Conservation (phyloP, 163 green algal genomes). For the Chloromonas sp. region DNA sequence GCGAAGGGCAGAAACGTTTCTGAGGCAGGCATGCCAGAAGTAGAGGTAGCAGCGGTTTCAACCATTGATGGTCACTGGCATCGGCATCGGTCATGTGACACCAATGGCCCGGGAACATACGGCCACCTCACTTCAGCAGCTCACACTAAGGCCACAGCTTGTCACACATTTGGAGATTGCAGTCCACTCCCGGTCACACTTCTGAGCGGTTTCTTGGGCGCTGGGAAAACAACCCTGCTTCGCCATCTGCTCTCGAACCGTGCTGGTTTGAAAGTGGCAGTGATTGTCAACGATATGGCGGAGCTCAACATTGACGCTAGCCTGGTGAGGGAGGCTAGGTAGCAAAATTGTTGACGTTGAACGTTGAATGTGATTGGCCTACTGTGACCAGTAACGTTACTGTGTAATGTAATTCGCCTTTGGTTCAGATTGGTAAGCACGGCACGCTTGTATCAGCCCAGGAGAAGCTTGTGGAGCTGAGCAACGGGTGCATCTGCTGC, state of each 20-base stretch:
- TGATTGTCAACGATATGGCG: conserved; percentile 91
- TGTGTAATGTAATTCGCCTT: not conserved
- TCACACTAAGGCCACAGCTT: not conserved
- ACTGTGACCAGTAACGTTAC: not conserved
- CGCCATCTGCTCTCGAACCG: conserved; percentile 69
- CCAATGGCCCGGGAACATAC: not conserved
- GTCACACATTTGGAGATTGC: not conserved
- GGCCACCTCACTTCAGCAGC: not conserved
- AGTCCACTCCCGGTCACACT: conserved; percentile 44
- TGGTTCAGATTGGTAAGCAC: not conserved
- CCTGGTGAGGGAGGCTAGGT: not conserved
- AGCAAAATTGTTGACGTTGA: not conserved
- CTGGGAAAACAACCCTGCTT: conserved; percentile 71
- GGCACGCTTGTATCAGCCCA: conserved; percentile 14
- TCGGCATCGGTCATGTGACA: too few relatives aligned
- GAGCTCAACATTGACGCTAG: conserved; percentile 80
- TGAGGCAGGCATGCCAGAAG: not conserved
- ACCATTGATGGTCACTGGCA: too few relatives aligned
- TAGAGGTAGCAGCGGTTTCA: too few relatives aligned
- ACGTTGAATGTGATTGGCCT: not conserved
- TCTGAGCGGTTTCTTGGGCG: conserved; percentile 63
- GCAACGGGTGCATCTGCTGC: conserved; percentile 89
- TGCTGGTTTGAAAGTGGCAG: conserved; percentile 48
- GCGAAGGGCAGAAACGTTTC: not conserved
- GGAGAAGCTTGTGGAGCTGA: conserved; percentile 71